Evolutionary conservation across 139 green algal genomes (phyloP), one percentile per base, ranked within the genome.

Genomic region (Micractinium conductrix): DNA sequence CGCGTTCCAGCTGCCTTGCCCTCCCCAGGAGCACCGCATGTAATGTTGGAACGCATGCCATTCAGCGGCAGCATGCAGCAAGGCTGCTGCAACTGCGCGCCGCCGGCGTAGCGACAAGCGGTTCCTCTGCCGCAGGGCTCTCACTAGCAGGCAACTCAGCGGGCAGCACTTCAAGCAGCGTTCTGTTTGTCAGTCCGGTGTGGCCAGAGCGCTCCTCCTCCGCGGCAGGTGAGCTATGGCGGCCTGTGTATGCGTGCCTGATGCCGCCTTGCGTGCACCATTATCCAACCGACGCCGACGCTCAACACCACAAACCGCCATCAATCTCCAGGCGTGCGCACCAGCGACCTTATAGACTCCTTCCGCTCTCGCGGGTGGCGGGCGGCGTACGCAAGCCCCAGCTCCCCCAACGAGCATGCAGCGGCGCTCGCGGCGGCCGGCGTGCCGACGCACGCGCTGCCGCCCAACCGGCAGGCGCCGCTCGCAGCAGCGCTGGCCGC

Each of bases 151-250:
- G n/a, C n/a, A n/a, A n/a, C n/a, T n/a, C n/a, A n/a, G n/a, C n/a
- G 19, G 26, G 53, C 12, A 28, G 35, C 65, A 53, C 28, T 22
- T 37, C 42, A 10, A 40, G 44, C 44, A 55, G 55, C 40, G 50
- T 89, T 22, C 84, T 90, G 1, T 90, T 90, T 55, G 43, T 90
- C 35, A 84, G 68, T 26, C 43, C 84, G 9, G 75, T 89, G 33
- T 90, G 87, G 87, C 87, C 87, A 17, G 87, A 90, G 71, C 53
- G 84, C 50, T 81, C 78, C 28, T 84, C 78, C 30, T 76, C 78
- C 7, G 63, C 78, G 12, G 63, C 78, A 67, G 74, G 74, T 80
- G 2, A 35, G 33, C n/a, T n/a, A n/a, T n/a, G n/a, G n/a, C n/a
- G n/a, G n/a, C n/a, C n/a, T n/a, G n/a, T n/a, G n/a, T n/a, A n/a